Evolutionary conservation across 345 rosid species (phyloP), one percentile per base, ranked within the genome.

Genomic region (Brassica incana): DNA sequence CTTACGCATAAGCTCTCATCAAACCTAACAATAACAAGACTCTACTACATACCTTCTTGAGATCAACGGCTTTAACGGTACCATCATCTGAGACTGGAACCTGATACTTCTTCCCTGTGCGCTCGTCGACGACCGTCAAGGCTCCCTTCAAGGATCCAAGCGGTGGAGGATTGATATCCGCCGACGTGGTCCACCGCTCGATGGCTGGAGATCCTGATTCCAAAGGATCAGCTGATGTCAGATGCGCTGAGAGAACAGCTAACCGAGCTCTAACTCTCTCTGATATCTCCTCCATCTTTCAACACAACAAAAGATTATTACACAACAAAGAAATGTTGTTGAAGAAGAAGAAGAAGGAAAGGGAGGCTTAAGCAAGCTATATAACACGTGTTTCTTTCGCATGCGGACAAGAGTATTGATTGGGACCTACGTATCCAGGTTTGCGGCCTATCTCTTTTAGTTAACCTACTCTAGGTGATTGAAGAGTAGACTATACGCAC

Each of bases 11-110:
- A 29, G 40, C 27, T 15, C 11, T 30, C 7, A 72, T 8, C 9
- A 20, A 54, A 74, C 15, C 56, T 18, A 32, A 65, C 23, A 5
- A 48, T 6, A 18, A 48, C 15, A 71, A 14, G 68, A 23, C 20
- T 4, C 2, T 8, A 1, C 3, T 8, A 1, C 3, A 25, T 71
- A 94, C 99, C 97, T 89, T 90, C 80, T 91, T 95, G 43, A 95
- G 80, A 84, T 95, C 97, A 73, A 90, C 62, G 69, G 98, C 90
- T 86, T 85, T 95, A 18, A 91, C 81, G 33, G 98, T 87, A 82
- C 95, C 98, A 56, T 90, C 84, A 2, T 84, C 76, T 38, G 97
- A 85, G 3, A 91, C 86, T 18, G 83, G 85, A 20, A 93, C 40
- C 81, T 83, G 85, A 73, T 95, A 89, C 35, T 79, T 89, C 69